These are phyloP conservation scores for Phaeoacremonium minimum DNA, from an alignment of 2,329 filamentous ascomycete genomes.

Conservation along the genomic window DNA sequence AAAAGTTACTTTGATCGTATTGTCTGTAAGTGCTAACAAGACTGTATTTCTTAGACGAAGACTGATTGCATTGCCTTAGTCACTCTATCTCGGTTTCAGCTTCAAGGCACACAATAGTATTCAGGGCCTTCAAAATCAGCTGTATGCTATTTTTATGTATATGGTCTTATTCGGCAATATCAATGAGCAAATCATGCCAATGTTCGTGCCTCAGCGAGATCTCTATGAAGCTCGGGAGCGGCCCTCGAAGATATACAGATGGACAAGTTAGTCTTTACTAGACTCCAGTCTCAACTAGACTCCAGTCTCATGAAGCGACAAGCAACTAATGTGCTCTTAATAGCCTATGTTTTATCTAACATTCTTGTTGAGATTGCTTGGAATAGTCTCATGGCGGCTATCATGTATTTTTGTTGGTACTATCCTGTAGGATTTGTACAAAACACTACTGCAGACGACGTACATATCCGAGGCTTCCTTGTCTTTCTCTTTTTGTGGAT, in stretches of 20 bases:
- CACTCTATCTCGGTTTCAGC: too few species aligned
- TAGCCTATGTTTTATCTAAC: slow-evolving; percentile 25
- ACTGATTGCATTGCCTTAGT: too few species aligned
- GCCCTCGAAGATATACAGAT: slow-evolving; percentile 56
- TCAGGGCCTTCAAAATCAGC: slow-evolving; percentile 63
- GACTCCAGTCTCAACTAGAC: too few species aligned
- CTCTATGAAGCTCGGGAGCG: slow-evolving; percentile 67
- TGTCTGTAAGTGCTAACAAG: too few species aligned
- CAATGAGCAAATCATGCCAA: slow-evolving; percentile 64
- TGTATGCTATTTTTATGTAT: slow-evolving; percentile 67
- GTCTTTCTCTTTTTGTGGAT: slow-evolving; percentile 27
- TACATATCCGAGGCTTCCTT: slow-evolving; percentile 53
- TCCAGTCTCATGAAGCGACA: too few species aligned
- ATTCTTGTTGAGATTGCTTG: slow-evolving; percentile 2
- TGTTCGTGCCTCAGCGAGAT: slow-evolving; percentile 62
- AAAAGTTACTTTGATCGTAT: too few species aligned
- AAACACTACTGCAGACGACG: slow-evolving; percentile 50
- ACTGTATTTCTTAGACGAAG: too few species aligned
- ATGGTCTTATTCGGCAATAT: slow-evolving; percentile 63
- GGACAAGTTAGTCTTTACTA: too few species aligned
- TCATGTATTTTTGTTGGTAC: slow-evolving; percentile 2
- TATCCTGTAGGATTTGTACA: slow-evolving; percentile 29
- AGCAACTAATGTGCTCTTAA: too few species aligned
- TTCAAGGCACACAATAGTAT: slow-evolving; percentile 49
- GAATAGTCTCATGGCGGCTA: not conserved